Conservation (phyloP, 495 filamentous ascomycete genomes). For the Talaromyces nanjingensis region DNA sequence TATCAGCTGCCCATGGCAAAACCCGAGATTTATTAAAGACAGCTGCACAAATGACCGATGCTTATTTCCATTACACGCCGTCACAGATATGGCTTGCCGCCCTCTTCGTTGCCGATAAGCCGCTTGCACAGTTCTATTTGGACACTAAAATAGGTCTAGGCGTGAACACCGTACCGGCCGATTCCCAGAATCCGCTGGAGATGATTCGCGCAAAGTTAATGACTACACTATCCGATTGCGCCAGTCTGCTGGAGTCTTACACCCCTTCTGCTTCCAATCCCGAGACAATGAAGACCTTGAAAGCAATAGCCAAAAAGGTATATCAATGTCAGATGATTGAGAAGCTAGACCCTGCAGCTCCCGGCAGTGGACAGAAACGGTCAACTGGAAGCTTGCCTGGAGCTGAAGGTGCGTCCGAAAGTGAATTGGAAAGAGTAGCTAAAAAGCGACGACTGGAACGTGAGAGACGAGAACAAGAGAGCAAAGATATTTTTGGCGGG, state of each 20-base stretch:
- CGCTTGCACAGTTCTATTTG: slow-evolving; percentile 66
- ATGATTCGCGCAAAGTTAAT: slow-evolving; percentile 38
- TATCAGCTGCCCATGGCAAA: slow-evolving; percentile 59
- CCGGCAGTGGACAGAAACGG: slow-evolving; percentile 36
- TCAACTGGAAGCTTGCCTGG: slow-evolving; percentile 16
- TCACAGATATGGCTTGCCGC: slow-evolving; percentile 87
- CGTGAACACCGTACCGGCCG: slow-evolving; percentile 4
- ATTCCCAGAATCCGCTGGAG: slow-evolving; percentile 17
- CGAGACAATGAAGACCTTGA: slow-evolving; percentile 46
- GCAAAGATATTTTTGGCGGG: slow-evolving; percentile 33
- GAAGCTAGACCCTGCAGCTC: slow-evolving; percentile 34
- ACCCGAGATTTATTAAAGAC: slow-evolving; percentile 69
- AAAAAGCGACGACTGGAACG: slow-evolving; percentile 38
- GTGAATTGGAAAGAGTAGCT: slow-evolving; percentile 35
- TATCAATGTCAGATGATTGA: slow-evolving; percentile 72
- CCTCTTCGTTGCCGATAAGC: slow-evolving; percentile 64
- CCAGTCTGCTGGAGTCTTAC: slow-evolving; percentile 29
- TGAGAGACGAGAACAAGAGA: slow-evolving; percentile 15
- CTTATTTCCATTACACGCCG: slow-evolving; percentile 92
- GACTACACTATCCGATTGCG: slow-evolving; percentile 34
- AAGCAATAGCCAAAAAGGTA: slow-evolving; percentile 62
- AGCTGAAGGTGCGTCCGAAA: slow-evolving; percentile 24
- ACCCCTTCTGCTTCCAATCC: slow-evolving; percentile 35
- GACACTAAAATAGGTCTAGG: slow-evolving; percentile 53
- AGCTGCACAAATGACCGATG: slow-evolving; percentile 79